These are phyloP conservation scores for Geotrichum ghanense DNA, from an alignment of 805 yeast genomes.

Conservation along the genomic window DNA sequence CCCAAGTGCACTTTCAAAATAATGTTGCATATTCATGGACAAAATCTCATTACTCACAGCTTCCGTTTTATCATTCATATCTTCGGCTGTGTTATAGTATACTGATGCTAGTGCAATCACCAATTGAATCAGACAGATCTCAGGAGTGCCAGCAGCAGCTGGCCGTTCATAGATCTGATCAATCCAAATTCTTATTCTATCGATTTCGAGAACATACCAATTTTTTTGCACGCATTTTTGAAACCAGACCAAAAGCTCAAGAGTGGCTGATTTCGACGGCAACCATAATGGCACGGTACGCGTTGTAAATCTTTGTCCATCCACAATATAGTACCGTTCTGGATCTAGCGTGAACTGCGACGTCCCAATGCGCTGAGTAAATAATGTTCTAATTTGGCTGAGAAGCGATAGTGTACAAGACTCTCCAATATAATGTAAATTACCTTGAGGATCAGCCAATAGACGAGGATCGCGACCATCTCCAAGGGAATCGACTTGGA, in stretches of 20 bases:
- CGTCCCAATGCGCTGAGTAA: slow-evolving; percentile 21
- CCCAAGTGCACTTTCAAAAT: slow-evolving; percentile 26
- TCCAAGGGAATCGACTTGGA: not conserved
- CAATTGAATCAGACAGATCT: slow-evolving; percentile 27
- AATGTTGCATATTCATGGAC: slow-evolving; percentile 11
- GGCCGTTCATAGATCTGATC: slow-evolving; percentile 25
- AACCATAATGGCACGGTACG: slow-evolving; percentile 14
- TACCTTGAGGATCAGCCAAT: slow-evolving; percentile 28
- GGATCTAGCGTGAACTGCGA: slow-evolving; percentile 30
- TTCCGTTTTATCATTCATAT: not conserved
- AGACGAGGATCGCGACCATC: slow-evolving; percentile 19
- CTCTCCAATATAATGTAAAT: slow-evolving; percentile 32
- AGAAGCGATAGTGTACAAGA: slow-evolving; percentile 31
- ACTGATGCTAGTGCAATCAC: slow-evolving; percentile 13
- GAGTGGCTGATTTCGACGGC: slow-evolving; percentile 22
- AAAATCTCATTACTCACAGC: not conserved
- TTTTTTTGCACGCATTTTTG: slow-evolving; percentile 29
- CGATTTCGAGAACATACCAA: slow-evolving; percentile 28
- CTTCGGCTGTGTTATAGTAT: not conserved
- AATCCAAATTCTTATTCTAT: slow-evolving; percentile 19
- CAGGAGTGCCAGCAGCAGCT: slow-evolving; percentile 15
- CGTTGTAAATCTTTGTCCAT: slow-evolving; percentile 21
- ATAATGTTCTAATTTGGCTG: slow-evolving; percentile 30
- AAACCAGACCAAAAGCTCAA: slow-evolving; percentile 22
- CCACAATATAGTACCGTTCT: slow-evolving; percentile 26